Conservation (phyloP, 148 eudicot genomes). For the Rhododendron mucronatum region DNA sequence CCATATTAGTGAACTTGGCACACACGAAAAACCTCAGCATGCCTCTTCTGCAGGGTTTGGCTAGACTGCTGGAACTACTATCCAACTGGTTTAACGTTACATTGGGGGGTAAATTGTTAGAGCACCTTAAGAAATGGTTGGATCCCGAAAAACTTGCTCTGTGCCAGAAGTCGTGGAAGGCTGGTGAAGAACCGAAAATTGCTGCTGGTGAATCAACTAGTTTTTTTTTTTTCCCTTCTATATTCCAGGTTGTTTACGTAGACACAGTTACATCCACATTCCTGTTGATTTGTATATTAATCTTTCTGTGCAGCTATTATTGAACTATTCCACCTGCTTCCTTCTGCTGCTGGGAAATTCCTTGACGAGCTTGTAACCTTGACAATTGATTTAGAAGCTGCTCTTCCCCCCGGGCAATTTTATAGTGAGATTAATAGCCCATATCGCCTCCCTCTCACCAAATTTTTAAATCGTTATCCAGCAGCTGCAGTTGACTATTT, state of each 20-base stretch:
- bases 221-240: background rate
- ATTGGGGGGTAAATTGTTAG: slow-evolving; percentile 85
- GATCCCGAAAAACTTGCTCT: slow-evolving; percentile 97
- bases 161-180: slow-evolving; percentile 89
- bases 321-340: slow-evolving; percentile 95
- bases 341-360: slow-evolving; percentile 90
- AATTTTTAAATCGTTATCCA: slow-evolving; percentile 83
- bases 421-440: slow-evolving; percentile 98
- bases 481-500: slow-evolving; percentile 86
- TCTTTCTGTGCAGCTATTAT: slow-evolving; percentile 71
- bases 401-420: slow-evolving; percentile 85
- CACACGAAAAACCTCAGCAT: slow-evolving; percentile 92
- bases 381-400: slow-evolving; percentile 92
- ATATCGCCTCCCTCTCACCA: slow-evolving; percentile 90
- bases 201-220: slow-evolving; percentile 66
- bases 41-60: slow-evolving; percentile 97
- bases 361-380: slow-evolving; percentile 94
- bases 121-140: slow-evolving; percentile 93
- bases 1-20: slow-evolving; percentile 88
- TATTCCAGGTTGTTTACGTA: background rate
- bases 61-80: slow-evolving; percentile 89
- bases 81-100: slow-evolving; percentile 98
- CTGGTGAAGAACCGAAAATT: slow-evolving; percentile 97
- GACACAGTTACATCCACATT: background rate
- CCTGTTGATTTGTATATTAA: background rate